Evolutionary conservation across 2,329 filamentous ascomycete genomes (phyloP).

Genomic region (Dactylonectria estremocensis): DNA sequence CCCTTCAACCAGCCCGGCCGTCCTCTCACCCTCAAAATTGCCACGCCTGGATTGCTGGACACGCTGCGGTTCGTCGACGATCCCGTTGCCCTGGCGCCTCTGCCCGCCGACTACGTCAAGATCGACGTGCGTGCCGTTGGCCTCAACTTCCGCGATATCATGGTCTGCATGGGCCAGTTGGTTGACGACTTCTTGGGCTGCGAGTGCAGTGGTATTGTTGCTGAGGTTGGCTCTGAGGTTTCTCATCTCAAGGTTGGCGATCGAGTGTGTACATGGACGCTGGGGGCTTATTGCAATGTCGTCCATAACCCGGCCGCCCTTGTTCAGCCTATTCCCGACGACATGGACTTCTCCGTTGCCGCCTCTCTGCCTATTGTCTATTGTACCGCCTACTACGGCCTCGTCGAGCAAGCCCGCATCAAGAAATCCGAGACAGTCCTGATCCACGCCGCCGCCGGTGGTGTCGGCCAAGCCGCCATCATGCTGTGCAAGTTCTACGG

Average conservation of each 20-base stretch:
- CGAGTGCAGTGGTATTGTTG: constrained; percentile 25
- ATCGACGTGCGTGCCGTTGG: constrained; percentile 26
- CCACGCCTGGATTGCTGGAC: constrained; percentile 21
- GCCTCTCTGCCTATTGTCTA: constrained; percentile 20
- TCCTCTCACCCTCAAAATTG: constrained; percentile 15
- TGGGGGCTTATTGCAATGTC: constrained; percentile 8
- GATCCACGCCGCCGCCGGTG: constrained; percentile 41
- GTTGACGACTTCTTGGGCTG: constrained; percentile 12
- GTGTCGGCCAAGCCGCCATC: constrained; percentile 50
- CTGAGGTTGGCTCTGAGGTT: constrained; percentile 15
- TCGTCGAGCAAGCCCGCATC: constrained; percentile 25
- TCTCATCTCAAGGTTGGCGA: constrained; percentile 26
- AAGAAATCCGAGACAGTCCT: constrained; percentile 45
- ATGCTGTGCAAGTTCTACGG: constrained; percentile 40
- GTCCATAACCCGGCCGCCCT: constrained; percentile 5
- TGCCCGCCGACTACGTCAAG: constrained; percentile 16
- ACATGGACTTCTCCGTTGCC: constrained; percentile 14
- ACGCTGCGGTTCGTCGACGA: constrained; percentile 26
- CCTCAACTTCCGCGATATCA: constrained; percentile 33
- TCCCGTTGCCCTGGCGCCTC: neutral
- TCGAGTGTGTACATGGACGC: constrained; percentile 19
- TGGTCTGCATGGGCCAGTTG: constrained; percentile 25
- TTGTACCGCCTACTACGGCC: constrained; percentile 14
- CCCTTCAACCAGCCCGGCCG: constrained; percentile 13
- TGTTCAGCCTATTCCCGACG: constrained; percentile 15